Percentiles rank a stretch among this genome's conserved stretches.
These are phyloP conservation scores for Penicillium cosmopolitanum DNA, from an alignment of 495 filamentous ascomycete species.

Conservation along the genomic window DNA sequence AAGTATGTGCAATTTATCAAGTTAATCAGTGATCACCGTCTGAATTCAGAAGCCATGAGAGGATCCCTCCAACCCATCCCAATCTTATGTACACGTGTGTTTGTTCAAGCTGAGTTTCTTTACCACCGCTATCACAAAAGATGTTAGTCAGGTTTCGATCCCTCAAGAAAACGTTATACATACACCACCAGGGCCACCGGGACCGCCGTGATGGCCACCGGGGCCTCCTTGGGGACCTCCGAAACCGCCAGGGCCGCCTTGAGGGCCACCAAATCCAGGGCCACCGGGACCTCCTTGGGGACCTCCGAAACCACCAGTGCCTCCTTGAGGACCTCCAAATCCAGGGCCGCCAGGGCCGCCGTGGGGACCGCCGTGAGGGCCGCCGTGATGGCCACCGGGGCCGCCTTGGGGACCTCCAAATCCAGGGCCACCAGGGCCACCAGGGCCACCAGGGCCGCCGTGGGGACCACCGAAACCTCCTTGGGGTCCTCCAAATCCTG, in stretches of 20 bases:
- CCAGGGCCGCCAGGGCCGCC: slow-evolving; percentile 6
- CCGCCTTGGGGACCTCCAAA: not conserved
- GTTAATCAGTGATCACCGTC: not conserved
- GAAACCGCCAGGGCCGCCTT: not conserved
- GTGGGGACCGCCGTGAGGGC: slow-evolving; percentile 6
- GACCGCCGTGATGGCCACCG: slow-evolving; percentile 9
- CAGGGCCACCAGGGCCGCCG: slow-evolving; percentile 7
- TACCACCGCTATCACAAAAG: not conserved
- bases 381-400: slow-evolving; percentile 8
- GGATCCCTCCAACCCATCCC: not conserved
- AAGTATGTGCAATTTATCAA: no score
- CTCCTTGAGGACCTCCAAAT: slow-evolving; percentile 1
- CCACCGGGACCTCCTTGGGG: slow-evolving; percentile 3
- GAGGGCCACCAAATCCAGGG: slow-evolving; percentile 1
- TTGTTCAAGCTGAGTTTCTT: not conserved
- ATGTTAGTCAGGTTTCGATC: not conserved
- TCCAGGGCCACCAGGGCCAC: not conserved
- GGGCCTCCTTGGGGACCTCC: slow-evolving; percentile 8
- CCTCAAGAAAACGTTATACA: not conserved
- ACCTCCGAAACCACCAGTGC: not conserved
- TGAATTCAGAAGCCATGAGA: not conserved
- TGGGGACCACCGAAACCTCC: slow-evolving; percentile 9
- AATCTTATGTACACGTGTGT: not conserved
- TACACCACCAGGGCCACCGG: slow-evolving; percentile 8
- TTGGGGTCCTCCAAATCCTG: slow-evolving; percentile 5